Evolutionary conservation across 208 protist species (phyloP), one percentile per base, ranked within the genome.

Genomic region (Trypanosoma boissoni): DNA sequence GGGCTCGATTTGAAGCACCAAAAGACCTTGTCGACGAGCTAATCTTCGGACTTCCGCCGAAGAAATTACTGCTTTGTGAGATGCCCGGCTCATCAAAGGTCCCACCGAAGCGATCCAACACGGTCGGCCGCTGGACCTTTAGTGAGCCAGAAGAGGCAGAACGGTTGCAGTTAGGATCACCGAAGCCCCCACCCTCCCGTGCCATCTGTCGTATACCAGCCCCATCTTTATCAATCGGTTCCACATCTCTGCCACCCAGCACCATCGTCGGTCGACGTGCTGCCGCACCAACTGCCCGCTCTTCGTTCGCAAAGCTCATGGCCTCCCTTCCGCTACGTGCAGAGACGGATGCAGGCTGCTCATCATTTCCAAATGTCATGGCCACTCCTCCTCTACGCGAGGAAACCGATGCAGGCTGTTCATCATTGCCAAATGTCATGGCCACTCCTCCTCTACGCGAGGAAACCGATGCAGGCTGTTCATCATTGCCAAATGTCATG

Each of bases 401-500:
- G 6, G 52, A 48, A 1, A 58, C 64, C 24, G 46, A 24, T 14
- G 64, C 50, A 12, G 64, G 64, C 24, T 41, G 14, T 2, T 63
- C 56, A 21, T 64, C 57, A 36, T 58, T 71, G 18, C 37, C 58
- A 59, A 73, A 73, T 0, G 34, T 42, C 66, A 73, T 73, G 18
- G 58, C 58, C 27, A 73, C 60, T 3, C 66, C 66, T 16, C 66
- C 66, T 23, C 60, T n/a, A 2, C 66, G 32, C 9, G 53, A 44
- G 3, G 58, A 56, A 1, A 66, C 58, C 23, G 39, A 27, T 16
- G 48, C 58, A 7, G 51, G 57, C 20, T 34, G 16, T 4, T 61
- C 65, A 21, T 72, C 65, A 52, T 61, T 67, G 39, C 57, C 63
- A 44, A 80, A 74, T 8, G 66, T 72, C 49, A 81, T 68, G 29